Base-by-base conservation (phyloP, 257 asterid genomes). In the Marsdenia floribunda region DNA sequence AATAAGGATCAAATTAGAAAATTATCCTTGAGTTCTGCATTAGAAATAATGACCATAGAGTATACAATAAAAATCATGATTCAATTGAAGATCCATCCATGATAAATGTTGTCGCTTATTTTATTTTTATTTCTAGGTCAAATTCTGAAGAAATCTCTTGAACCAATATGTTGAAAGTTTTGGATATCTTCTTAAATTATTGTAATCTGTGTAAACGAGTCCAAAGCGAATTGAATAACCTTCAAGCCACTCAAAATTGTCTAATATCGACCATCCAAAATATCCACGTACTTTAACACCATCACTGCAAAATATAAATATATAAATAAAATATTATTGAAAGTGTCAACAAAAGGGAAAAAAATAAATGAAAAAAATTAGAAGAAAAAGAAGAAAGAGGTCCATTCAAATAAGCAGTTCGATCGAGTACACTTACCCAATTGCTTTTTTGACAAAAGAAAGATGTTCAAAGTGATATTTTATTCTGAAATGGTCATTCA, bases 181-280 rank as follows among this genome's bases (percentile, higher is more conserved):
- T 0, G 81, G 82, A 66, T 55, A 81, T 65, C 85, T 80, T 69
- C 69, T 59, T 12, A 75, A 64, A 44, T 71, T 74, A 2, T 49
- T 76, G 74, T 14, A 83, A 63, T 83, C 81, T 15, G 78, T 79
- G 50, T 66, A 78, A 57, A 54, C 40, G 13, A 75, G 35, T 14
- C 87, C 85, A 18, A 80, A 83, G 18, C 84, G 82, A 26, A 80
- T 50, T 8, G 71, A 68, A 68, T 71, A 80, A 22, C 79, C 87
- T 19, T 60, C 59, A 3, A 33, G 26, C 81, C 82, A 78, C 54
- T 78, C 85, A 63, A 77, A 80, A 70, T 83, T 83, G 72, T 83
- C 84, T 68, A 80, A 2, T 16, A 83, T 38, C 13, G 87, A 75
- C 87, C 87, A 83, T 29, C 77, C 84, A 61, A 77, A 83, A 37